These are phyloP conservation scores for Colletotrichum tanaceti DNA, from an alignment of 2,329 filamentous ascomycete species.

Conservation along the genomic window DNA sequence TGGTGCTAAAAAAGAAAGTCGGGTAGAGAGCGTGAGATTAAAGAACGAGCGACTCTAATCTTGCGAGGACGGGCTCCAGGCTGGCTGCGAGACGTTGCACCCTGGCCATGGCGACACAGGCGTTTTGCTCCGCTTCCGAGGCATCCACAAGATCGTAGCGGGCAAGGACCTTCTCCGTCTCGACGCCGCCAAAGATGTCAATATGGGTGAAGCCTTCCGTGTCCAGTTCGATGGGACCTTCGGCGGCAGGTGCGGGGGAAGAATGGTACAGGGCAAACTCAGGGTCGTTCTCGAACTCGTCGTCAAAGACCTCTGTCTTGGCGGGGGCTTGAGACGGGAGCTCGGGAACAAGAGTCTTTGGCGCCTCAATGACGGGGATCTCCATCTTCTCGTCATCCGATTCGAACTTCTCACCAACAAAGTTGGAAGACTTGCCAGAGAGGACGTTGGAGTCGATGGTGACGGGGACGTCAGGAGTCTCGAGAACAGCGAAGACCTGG, in stretches of 20 bases:
- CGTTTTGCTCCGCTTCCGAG: conserved; percentile 60
- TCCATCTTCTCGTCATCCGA: conserved; percentile 68
- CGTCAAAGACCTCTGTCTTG: conserved; percentile 54
- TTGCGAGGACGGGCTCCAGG: conserved; percentile 51
- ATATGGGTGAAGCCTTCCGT: conserved; percentile 54
- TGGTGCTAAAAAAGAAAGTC: conserved; percentile 26
- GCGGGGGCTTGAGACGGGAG: conserved; percentile 45
- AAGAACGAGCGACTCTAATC: conserved; percentile 48
- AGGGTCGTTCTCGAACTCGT: conserved; percentile 72
- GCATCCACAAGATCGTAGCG: conserved; percentile 74
- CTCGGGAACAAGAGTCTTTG: conserved; percentile 49
- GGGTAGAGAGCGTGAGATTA: conserved; percentile 8
- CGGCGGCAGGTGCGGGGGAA: conserved; percentile 44
- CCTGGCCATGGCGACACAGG: conserved; percentile 59
- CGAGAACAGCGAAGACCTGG: conserved; percentile 78
- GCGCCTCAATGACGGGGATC: conserved; percentile 63
- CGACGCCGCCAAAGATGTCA: conserved; percentile 65
- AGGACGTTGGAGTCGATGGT: conserved; percentile 70
- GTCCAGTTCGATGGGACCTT: conserved; percentile 54
- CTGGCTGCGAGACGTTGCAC: conserved; percentile 62
- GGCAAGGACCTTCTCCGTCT: conserved; percentile 72
- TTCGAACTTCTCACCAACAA: conserved; percentile 59
- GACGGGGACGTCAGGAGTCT: conserved; percentile 73
- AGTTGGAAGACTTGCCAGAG: conserved; percentile 76
- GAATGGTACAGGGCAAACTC: conserved; percentile 71